phyloP scores from a whole-genome alignment of 148 eudicot genomes.

The Fagopyrum tataricum region DNA sequence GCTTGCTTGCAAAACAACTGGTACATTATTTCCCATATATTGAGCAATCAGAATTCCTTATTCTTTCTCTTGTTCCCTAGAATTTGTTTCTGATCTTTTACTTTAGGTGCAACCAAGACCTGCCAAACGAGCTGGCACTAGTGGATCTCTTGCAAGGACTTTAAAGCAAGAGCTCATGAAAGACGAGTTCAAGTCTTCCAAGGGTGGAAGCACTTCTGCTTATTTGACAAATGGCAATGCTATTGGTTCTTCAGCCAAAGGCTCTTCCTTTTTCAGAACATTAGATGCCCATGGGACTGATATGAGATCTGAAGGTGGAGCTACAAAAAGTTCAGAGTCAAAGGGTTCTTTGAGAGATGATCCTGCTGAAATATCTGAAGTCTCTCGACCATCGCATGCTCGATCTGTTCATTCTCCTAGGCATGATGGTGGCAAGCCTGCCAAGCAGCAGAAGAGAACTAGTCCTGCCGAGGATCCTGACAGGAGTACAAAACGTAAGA shows the following conservation, averaged over 20 bases:
- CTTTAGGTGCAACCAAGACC: constrained; percentile 35
- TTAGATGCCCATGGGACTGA: constrained; percentile 44
- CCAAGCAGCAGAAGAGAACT: constrained; percentile 65
- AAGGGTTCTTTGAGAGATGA: constrained; percentile 60
- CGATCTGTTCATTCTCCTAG: constrained; percentile 72
- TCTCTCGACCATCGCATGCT: constrained; percentile 37
- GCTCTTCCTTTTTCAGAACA: constrained; percentile 26
- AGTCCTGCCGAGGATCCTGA: constrained; percentile 84
- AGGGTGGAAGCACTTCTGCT: constrained; percentile 37
- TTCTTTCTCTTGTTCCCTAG: neutral
- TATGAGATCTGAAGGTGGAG: constrained; percentile 37
- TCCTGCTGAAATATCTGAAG: constrained; percentile 42
- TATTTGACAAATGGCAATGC: constrained; percentile 38
- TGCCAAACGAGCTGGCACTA: constrained; percentile 42
- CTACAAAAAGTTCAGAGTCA: constrained; percentile 45
- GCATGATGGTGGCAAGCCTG: constrained; percentile 56
- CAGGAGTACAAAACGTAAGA: constrained; percentile 68
- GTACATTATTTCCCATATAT: neutral
- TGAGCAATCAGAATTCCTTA: neutral
- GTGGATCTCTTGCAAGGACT: constrained; percentile 57
- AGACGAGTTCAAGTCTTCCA: constrained; percentile 60
- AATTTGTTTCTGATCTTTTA: neutral
- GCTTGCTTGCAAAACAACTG: neutral
- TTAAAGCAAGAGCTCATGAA: constrained; percentile 53
- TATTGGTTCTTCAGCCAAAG: constrained; percentile 31